Evolutionary conservation across 1,284 basidiomycete genomes (phyloP).

Genomic region (Ceratobasidium sp.): DNA sequence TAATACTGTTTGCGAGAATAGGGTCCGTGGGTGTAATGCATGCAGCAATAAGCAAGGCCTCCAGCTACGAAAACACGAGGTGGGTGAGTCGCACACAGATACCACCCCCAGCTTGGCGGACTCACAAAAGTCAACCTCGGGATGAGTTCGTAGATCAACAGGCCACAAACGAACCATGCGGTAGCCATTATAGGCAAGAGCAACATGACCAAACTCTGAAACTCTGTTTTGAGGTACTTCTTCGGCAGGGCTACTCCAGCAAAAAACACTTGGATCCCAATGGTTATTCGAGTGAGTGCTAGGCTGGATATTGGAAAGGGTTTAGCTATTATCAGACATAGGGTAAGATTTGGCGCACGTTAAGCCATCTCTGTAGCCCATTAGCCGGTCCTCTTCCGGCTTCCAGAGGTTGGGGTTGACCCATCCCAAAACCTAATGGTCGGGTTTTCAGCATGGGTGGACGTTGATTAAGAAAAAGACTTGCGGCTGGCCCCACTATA

Average conservation of each 20-base stretch:
- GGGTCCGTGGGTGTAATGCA: conserved; percentile 44
- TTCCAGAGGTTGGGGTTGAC: conserved; percentile 30
- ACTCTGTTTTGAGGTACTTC: conserved; percentile 43
- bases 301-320: conserved; percentile 2
- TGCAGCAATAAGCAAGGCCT: conserved; percentile 30
- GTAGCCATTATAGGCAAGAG: conserved; percentile 36
- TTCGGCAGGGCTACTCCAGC: conserved; percentile 39
- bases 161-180: conserved; percentile 39
- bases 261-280: conserved; percentile 42
- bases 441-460: background rate
- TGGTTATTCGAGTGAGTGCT: conserved; percentile 27
- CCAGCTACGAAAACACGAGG: conserved; percentile 5
- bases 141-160: conserved; percentile 37
- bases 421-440: conserved; percentile 24
- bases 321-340: background rate
- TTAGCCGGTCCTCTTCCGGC: conserved; percentile 19
- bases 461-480: background rate
- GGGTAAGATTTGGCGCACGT: background rate
- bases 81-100: background rate
- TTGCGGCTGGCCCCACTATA: conserved; percentile 33
- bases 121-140: conserved; percentile 43
- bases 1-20: conserved; percentile 34
- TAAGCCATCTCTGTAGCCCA: conserved; percentile 39
- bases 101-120: background rate
- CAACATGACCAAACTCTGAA: conserved; percentile 37